Evolutionary conservation across 371 early-diverging fungal genomes (phyloP), one percentile per base, ranked within the genome.

Genomic region (Syncephalastrum contaminatum): DNA sequence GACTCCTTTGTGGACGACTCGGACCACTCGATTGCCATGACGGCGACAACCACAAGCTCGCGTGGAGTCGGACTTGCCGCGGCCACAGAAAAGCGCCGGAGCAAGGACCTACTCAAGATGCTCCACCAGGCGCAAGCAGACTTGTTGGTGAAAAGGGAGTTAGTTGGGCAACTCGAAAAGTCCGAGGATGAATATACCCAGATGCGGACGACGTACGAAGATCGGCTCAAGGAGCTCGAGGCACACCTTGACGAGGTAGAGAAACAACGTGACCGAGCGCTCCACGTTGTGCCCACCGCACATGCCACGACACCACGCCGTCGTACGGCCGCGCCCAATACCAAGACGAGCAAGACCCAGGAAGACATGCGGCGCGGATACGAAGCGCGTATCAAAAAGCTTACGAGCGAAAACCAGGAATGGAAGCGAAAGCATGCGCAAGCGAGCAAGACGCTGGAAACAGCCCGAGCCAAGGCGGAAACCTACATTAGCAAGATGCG

Each of bases 121-220:
- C 66, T 88, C 16, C 81, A 82, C 56, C 85, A 87, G 59, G 82
- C 85, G 13, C 87, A 87, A 50, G 77, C 80, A 0, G 89, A 90
- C 51, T 76, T 88, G 25, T 63, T 80, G 3, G 85, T 87, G 30
- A 77, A 77, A 24, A 69, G 76, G 21, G 83, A 81, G 47, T 62
- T 85, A 13, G 81, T 83, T 2, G 66, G 64, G 2, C 82, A 81
- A 45, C 61, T 87, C 2, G 85, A 84, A 56, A 70, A 67, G 20
- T 71, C 81, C 0, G 82, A 84, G 51, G 69, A 67, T n/a, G 81
- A 83, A 50, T 82, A 72, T 54, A 53, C 69, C 5, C 70, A 70
- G 39, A 80, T 87, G 86, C 58, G 76, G 7, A 50, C 54, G 4
- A 82, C 82, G 19, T 93, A 90, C 53, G 90, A 90, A 56, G 79